phyloP scores from a whole-genome alignment of 345 rosid species.

The Theobroma cacao region DNA sequence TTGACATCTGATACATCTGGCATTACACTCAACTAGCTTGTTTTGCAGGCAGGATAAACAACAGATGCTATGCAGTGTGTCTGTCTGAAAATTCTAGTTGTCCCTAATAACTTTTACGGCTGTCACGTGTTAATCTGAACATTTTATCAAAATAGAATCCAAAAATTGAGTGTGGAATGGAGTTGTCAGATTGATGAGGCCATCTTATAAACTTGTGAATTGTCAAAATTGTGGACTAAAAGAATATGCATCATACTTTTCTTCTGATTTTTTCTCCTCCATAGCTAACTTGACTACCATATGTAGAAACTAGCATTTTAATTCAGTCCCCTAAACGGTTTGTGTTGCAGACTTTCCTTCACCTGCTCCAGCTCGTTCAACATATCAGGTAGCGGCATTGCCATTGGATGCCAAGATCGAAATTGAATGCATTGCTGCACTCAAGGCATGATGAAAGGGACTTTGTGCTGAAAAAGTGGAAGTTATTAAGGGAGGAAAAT shows the following conservation, averaged over 20 bases:
- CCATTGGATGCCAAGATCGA: conserved; percentile 86
- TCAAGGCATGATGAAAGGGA: conserved; percentile 18
- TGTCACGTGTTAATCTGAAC: neutral
- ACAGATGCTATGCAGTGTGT: neutral
- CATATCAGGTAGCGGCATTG: conserved; percentile 93
- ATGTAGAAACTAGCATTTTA: neutral
- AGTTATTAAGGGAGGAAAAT: neutral
- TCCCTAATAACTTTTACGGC: neutral
- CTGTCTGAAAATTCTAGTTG: neutral
- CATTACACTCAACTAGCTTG: neutral
- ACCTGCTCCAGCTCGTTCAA: conserved; percentile 84
- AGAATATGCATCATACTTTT: neutral
- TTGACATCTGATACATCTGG: neutral
- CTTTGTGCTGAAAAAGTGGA: neutral
- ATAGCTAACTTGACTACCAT: neutral
- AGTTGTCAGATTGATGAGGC: neutral
- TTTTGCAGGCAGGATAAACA: neutral
- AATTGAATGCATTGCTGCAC: conserved; percentile 90
- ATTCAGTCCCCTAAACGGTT: neutral
- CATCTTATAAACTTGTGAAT: neutral
- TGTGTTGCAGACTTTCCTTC: conserved; percentile 70
- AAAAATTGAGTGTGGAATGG: neutral
- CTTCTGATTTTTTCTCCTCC: neutral
- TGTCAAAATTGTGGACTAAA: no score
- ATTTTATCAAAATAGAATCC: neutral